Conservation (phyloP, 139 green algal genomes). For the Chlamydomonas sp. region DNA sequence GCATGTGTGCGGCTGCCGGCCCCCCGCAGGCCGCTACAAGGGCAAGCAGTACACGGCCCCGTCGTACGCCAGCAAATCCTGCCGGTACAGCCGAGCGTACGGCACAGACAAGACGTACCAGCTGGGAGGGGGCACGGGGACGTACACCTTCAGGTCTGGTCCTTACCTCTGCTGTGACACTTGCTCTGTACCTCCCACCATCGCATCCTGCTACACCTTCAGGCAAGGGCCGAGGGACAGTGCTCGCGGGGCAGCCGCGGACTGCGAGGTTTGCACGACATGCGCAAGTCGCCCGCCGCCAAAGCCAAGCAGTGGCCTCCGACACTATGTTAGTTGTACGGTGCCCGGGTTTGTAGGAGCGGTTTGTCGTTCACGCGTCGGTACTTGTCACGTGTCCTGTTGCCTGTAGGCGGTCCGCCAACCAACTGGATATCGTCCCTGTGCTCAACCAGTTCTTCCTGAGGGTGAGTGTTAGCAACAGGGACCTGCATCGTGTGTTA, state of each 20-base stretch:
- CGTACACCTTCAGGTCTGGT: too few relatives aligned
- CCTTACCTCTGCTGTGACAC: too few relatives aligned
- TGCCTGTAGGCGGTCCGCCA: background rate
- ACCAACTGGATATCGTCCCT: too few relatives aligned
- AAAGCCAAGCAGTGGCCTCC: too few relatives aligned
- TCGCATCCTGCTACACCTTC: slow-evolving; percentile 13
- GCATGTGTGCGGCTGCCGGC: background rate
- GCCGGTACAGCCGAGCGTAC: slow-evolving; percentile 5
- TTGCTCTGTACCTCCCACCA: too few relatives aligned
- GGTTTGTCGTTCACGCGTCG: background rate
- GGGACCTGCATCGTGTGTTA: background rate
- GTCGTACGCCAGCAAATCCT: background rate
- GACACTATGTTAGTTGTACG: background rate
- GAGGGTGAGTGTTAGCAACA: background rate
- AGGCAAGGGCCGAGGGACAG: background rate
- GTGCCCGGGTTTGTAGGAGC: background rate
- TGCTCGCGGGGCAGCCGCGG: too few relatives aligned
- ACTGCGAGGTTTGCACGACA: background rate
- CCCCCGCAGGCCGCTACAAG: slow-evolving; percentile 3
- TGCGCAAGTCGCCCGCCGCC: background rate
- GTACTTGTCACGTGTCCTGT: background rate
- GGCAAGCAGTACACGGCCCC: slow-evolving; percentile 7
- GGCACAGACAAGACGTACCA: slow-evolving; percentile 7
- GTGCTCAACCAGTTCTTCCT: too few relatives aligned
- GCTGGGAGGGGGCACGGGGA: background rate